phyloP scores from a whole-genome alignment of 164 flowering plant species.

The Saururus chinensis region DNA sequence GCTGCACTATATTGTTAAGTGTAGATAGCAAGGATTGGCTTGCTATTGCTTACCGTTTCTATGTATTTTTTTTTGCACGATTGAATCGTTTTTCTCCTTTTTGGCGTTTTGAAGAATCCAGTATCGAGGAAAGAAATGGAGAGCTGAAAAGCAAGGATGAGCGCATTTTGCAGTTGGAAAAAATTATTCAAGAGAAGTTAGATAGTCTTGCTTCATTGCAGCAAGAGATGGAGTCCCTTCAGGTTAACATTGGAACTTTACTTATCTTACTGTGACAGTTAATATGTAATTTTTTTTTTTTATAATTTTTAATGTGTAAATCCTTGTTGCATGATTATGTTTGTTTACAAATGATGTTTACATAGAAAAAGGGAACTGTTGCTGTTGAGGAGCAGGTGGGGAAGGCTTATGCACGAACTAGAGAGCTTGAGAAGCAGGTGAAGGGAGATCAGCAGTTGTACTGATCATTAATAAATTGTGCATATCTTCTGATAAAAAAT shows the following conservation, averaged over 20 bases:
- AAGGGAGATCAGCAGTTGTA: not conserved
- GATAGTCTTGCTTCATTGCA: slow-evolving; percentile 40
- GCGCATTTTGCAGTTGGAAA: slow-evolving; percentile 41
- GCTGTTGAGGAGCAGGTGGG: slow-evolving; percentile 52
- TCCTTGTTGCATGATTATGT: no score
- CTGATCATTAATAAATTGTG: not conserved
- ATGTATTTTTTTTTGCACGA: not conserved
- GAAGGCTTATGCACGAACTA: slow-evolving; percentile 72
- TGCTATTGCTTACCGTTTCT: not conserved
- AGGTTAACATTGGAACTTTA: slow-evolving; percentile 20
- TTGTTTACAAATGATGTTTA: not conserved
- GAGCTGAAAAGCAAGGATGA: slow-evolving; percentile 60
- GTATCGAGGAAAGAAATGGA: slow-evolving; percentile 35
- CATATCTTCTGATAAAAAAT: not conserved
- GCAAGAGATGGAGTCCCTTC: slow-evolving; percentile 33
- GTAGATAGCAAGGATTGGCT: not conserved
- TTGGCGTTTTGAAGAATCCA: slow-evolving; percentile 31
- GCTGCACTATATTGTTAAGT: no score
- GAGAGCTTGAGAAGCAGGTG: slow-evolving; percentile 79
- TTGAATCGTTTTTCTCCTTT: not conserved
- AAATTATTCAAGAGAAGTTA: slow-evolving; percentile 40
- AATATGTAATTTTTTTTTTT: no score
- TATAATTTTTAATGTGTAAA: no score
- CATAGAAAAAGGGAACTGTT: slow-evolving; percentile 50
- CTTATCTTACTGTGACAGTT: not conserved